These are phyloP conservation scores for Linaria vulgaris DNA, from an alignment of 257 asterid species.

Conservation along the genomic window DNA sequence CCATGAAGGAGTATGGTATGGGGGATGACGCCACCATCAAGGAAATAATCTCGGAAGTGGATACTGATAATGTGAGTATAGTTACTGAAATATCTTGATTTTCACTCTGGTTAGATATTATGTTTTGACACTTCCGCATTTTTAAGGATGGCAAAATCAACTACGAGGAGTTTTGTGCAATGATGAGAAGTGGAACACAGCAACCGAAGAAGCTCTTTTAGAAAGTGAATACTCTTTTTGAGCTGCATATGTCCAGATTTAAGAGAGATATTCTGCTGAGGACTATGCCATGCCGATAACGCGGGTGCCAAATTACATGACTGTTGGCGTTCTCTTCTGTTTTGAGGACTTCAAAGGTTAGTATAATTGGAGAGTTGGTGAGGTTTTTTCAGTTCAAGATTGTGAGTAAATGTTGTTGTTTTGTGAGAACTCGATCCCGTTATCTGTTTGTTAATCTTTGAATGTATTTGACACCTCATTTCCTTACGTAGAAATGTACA, in stretches of 20 bases:
- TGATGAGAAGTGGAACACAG: constrained; percentile 89
- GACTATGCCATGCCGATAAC: background rate
- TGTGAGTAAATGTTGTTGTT: too few species aligned
- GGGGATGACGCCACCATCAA: constrained; percentile 65
- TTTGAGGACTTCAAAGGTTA: constrained; percentile 10
- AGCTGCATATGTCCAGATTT: constrained; percentile 22
- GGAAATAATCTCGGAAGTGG: constrained; percentile 69
- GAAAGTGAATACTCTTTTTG: constrained; percentile 2
- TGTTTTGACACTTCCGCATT: constrained; percentile 13
- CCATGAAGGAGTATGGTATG: constrained; percentile 68
- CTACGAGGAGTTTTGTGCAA: constrained; percentile 84
- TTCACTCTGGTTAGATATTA: background rate
- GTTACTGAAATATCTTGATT: background rate
- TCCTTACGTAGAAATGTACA: too few species aligned
- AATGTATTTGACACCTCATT: too few species aligned
- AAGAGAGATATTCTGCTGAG: constrained; percentile 10
- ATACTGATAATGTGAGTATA: constrained; percentile 62
- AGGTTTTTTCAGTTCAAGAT: constrained; percentile 22
- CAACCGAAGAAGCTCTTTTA: constrained; percentile 62
- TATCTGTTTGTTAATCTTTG: too few species aligned
- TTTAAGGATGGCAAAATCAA: constrained; percentile 80
- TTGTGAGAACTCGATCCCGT: too few species aligned
- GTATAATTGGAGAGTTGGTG: constrained; percentile 17
- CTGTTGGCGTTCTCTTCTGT: constrained; percentile 12
- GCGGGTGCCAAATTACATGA: constrained; percentile 6